phyloP scores from a whole-genome alignment of 208 protist genomes.

The Herpetomonas samuelpessoai region DNA sequence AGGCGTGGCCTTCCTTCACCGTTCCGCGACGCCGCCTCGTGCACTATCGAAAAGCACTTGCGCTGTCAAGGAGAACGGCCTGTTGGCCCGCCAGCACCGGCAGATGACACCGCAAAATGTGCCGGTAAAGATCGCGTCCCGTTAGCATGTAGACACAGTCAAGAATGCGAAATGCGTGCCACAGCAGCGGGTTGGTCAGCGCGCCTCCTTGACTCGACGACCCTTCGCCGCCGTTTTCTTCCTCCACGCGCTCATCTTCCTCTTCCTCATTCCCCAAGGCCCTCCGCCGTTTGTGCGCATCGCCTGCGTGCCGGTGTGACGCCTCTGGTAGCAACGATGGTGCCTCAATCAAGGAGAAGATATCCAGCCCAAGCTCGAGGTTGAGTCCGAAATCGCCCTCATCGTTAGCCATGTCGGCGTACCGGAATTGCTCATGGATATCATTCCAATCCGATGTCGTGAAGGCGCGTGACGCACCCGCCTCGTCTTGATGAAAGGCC shows the following conservation, averaged over 20 bases:
- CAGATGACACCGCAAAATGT: conserved; percentile 36
- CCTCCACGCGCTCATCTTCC: too few species aligned
- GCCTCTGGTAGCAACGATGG: neutral
- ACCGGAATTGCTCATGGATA: conserved; percentile 29
- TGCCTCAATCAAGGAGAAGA: conserved; percentile 15
- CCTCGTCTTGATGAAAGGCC: neutral
- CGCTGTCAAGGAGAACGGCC: conserved; percentile 4
- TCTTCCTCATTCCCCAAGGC: too few species aligned
- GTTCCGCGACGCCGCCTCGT: too few species aligned
- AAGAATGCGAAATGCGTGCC: conserved; percentile 36
- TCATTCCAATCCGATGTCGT: conserved; percentile 11
- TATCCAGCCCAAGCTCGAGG: conserved; percentile 37
- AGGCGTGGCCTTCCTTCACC: too few species aligned
- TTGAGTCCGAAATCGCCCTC: conserved; percentile 43
- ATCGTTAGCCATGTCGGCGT: conserved; percentile 54
- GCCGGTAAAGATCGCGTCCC: conserved; percentile 23
- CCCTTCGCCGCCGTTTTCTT: neutral
- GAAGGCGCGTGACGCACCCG: conserved; percentile 2
- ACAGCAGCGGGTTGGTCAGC: conserved; percentile 25
- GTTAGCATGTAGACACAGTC: conserved; percentile 55
- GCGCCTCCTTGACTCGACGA: conserved; percentile 7
- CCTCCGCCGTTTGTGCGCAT: too few species aligned
- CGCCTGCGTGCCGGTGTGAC: neutral
- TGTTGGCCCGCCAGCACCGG: conserved; percentile 19
- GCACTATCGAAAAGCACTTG: conserved; percentile 5